Evolutionary conservation across 495 filamentous ascomycete genomes (phyloP).

Genomic region (Penicillium egyptiacum): DNA sequence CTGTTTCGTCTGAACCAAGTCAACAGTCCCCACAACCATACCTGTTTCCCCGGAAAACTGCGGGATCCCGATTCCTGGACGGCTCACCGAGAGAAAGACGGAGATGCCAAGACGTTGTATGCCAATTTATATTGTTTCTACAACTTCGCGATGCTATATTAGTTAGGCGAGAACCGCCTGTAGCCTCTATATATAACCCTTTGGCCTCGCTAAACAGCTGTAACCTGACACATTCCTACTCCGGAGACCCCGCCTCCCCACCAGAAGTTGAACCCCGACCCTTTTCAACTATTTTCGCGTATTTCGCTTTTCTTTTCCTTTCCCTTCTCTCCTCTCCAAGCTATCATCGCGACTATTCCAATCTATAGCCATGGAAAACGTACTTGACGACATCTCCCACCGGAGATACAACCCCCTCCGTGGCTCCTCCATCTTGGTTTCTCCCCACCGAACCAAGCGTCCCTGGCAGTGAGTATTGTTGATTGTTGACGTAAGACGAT

Average conservation of each 20-base stretch:
- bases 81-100: constrained; percentile 28
- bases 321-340: constrained; percentile 10
- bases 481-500: too few relatives aligned
- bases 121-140: background rate
- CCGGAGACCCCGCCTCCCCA: constrained; percentile 23
- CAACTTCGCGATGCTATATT: background rate
- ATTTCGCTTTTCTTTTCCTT: constrained; percentile 10
- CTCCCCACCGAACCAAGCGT: constrained; percentile 91
- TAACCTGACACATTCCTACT: constrained; percentile 6
- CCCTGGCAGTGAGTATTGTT: constrained; percentile 87
- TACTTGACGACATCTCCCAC: constrained; percentile 97
- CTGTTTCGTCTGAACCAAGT: background rate
- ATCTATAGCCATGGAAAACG: constrained; percentile 55
- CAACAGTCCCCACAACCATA: background rate
- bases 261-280: constrained; percentile 6
- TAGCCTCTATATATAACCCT: background rate
- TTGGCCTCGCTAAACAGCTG: constrained; percentile 4
- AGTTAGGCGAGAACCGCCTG: background rate
- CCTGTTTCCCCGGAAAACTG: constrained; percentile 11
- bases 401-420: constrained; percentile 89
- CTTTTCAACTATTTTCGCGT: background rate
- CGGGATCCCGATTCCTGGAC: constrained; percentile 32
- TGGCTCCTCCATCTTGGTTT: constrained; percentile 88
- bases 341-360: constrained; percentile 1
- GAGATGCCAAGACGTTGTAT: constrained; percentile 11